These are phyloP conservation scores for Gremmenia infestans DNA, from an alignment of 2,329 filamentous ascomycete genomes.

Conservation along the genomic window DNA sequence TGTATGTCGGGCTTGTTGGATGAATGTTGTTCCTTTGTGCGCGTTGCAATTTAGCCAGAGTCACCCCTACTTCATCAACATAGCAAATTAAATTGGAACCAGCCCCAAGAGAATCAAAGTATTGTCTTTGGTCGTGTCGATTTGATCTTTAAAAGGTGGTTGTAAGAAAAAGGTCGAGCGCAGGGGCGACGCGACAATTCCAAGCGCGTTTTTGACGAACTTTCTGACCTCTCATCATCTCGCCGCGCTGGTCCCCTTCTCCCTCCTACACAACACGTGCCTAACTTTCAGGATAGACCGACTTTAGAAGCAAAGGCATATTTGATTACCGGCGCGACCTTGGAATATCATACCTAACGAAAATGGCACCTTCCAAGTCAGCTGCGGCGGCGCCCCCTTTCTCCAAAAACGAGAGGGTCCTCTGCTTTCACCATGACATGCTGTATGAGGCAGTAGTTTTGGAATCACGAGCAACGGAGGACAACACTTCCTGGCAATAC, in stretches of 20 bases:
- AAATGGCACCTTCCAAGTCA: constrained; percentile 32
- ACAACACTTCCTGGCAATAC: constrained; percentile 76
- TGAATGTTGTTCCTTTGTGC: not conserved
- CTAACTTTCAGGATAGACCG: not conserved
- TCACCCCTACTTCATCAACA: not conserved
- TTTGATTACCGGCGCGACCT: not conserved
- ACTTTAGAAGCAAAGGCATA: not conserved
- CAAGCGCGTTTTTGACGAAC: not conserved
- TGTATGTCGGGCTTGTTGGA: not conserved
- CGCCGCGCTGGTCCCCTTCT: not conserved
- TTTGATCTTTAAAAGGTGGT: not conserved
- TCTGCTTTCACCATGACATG: constrained; percentile 96
- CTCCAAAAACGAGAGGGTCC: constrained; percentile 80
- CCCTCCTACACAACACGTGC: not conserved
- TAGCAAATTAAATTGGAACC: not conserved
- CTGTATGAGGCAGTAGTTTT: constrained; percentile 97
- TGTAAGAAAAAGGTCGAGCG: not conserved
- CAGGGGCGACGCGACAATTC: not conserved
- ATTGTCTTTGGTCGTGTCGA: not conserved
- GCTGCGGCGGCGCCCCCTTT: constrained; percentile 24
- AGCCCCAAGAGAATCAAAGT: no score
- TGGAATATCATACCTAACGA: not conserved
- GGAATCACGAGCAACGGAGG: constrained; percentile 64
- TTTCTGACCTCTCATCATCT: not conserved
- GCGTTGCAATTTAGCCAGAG: not conserved